Percentiles rank a stretch among this genome's conserved stretches.
phyloP scores from a whole-genome alignment of 768 basidiomycete species.

The Sistotremastrum suecicum region DNA sequence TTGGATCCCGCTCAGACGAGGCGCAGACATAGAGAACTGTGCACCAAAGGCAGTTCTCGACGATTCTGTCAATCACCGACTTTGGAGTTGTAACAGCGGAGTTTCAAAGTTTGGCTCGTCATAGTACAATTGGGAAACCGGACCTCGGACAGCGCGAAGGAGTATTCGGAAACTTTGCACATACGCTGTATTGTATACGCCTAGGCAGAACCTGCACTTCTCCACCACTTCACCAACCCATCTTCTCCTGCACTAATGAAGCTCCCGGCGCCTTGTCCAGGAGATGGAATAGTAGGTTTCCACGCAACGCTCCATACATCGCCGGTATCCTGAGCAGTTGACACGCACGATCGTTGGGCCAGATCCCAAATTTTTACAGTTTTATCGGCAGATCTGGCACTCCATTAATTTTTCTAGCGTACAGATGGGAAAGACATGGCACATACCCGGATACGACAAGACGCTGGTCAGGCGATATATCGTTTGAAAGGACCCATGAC shows the following conservation, averaged over 20 bases:
- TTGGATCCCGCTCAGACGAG: no score
- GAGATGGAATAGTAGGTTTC: constrained; percentile 44
- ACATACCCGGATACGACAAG: constrained; percentile 70
- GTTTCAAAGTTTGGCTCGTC: no score
- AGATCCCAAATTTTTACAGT: constrained; percentile 84
- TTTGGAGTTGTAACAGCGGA: no score
- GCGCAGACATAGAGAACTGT: no score
- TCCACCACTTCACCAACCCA: constrained; percentile 64
- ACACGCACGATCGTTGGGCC: constrained; percentile 55
- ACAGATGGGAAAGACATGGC: neutral
- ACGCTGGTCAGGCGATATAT: constrained; percentile 70
- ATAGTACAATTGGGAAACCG: no score
- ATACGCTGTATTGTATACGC: no score
- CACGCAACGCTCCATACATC: constrained; percentile 81
- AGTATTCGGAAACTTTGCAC: no score
- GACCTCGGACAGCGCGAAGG: no score
- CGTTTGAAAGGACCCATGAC: constrained; percentile 79
- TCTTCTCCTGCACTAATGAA: constrained; percentile 70
- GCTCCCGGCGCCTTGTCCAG: constrained; percentile 40
- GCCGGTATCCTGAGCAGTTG: constrained; percentile 61
- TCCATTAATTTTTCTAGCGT: neutral
- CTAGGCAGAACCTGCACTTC: constrained; percentile 40
- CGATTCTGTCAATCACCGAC: no score
- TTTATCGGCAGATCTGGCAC: constrained; percentile 63
- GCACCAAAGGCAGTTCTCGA: no score